Percentiles rank a stretch among this genome's conserved stretches.
These are phyloP conservation scores for Lachnellula subtilissima DNA, from an alignment of 2,329 filamentous ascomycete genomes.

Conservation along the genomic window DNA sequence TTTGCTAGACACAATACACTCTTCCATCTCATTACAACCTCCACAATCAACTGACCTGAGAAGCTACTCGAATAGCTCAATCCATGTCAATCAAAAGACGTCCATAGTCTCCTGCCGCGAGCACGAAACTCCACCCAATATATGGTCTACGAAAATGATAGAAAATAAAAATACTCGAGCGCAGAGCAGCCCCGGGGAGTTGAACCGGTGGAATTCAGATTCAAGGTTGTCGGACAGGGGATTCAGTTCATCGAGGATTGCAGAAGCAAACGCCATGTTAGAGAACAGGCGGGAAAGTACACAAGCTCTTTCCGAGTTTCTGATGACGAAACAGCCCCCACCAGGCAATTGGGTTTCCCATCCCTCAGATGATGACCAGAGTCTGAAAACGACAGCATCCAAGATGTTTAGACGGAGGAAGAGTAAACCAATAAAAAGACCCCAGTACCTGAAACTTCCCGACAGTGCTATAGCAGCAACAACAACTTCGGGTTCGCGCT, in stretches of 20 bases:
- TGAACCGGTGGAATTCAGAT: conserved; percentile 11
- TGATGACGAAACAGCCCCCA: conserved; percentile 46
- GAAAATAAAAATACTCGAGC: conserved; percentile 2
- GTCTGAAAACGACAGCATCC: conserved; percentile 38
- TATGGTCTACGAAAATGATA: neutral
- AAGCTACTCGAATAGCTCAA: conserved; percentile 8
- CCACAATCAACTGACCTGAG: conserved; percentile 1
- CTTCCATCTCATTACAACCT: conserved; percentile 14
- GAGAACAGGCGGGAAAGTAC: conserved; percentile 23
- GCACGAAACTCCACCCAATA: neutral
- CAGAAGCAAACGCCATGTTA: neutral
- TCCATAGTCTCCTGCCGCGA: conserved; percentile 9
- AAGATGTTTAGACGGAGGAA: conserved; percentile 36
- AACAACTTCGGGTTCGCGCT: conserved; percentile 48
- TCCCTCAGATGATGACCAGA: conserved; percentile 32
- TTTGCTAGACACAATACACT: conserved; percentile 13
- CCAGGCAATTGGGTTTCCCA: conserved; percentile 47
- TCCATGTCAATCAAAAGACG: conserved; percentile 15
- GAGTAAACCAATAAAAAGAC: conserved; percentile 26
- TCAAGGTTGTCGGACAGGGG: conserved; percentile 5
- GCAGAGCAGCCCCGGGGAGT: neutral
- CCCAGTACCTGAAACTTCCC: conserved; percentile 40
- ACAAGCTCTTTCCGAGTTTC: conserved; percentile 42
- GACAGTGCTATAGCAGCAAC: conserved; percentile 52
- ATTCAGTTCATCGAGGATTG: neutral